Percentiles rank a stretch among this genome's conserved stretches.
These are phyloP conservation scores for Leishmania martiniquensis DNA, from an alignment of 208 protist species.

Conservation along the genomic window DNA sequence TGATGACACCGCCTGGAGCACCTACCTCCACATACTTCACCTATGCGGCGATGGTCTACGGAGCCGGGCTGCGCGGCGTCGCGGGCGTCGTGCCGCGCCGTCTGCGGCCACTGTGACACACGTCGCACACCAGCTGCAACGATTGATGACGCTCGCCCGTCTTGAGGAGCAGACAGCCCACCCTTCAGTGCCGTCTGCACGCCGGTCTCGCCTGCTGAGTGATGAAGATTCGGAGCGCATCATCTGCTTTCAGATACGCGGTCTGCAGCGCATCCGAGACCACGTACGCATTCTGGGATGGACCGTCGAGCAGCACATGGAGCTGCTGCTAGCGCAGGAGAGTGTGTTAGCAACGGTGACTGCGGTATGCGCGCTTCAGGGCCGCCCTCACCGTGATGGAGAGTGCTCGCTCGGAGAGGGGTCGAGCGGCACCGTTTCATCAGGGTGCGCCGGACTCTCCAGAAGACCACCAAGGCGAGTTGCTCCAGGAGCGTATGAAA, in stretches of 20 bases:
- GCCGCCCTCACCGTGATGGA: background rate
- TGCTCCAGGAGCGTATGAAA: background rate
- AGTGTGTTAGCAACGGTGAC: background rate
- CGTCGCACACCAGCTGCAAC: slow-evolving; percentile 7
- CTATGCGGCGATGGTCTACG: slow-evolving; percentile 19
- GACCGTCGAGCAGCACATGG: slow-evolving; percentile 24
- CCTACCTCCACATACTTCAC: slow-evolving; percentile 27
- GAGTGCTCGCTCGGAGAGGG: background rate
- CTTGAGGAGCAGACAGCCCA: background rate
- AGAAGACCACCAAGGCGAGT: background rate
- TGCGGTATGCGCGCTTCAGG: slow-evolving; percentile 2
- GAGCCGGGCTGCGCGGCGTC: slow-evolving; percentile 11
- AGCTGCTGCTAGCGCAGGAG: slow-evolving; percentile 4
- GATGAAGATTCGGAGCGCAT: slow-evolving; percentile 3
- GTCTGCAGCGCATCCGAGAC: slow-evolving; percentile 3
- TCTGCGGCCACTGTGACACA: slow-evolving; percentile 4
- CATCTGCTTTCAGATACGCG: slow-evolving; percentile 25
- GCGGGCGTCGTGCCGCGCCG: slow-evolving; percentile 15
- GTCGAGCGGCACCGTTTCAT: background rate
- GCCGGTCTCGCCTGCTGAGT: background rate
- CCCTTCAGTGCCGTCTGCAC: background rate
- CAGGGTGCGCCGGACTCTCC: background rate
- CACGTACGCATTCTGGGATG: slow-evolving; percentile 19
- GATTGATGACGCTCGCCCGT: background rate
- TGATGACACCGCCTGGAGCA: slow-evolving; percentile 10